These are phyloP conservation scores for Nymphaea thermarum DNA, from an alignment of 164 flowering plant species.

Conservation along the genomic window DNA sequence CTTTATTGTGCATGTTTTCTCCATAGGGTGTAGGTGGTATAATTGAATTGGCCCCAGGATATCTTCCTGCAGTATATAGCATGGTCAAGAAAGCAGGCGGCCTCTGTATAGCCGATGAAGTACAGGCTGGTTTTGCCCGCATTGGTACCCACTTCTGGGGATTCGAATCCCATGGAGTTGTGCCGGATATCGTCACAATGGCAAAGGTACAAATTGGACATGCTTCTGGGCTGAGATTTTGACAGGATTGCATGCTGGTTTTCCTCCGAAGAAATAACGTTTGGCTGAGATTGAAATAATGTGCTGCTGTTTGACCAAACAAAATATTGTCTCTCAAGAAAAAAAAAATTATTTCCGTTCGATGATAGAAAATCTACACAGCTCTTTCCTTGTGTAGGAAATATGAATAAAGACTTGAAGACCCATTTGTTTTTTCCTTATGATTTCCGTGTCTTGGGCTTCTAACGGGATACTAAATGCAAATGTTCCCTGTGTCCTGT, in stretches of 20 bases:
- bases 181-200: conserved; percentile 97
- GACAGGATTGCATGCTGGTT: neutral
- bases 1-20: neutral
- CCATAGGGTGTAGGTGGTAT: conserved; percentile 91
- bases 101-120: conserved; percentile 87
- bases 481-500: neutral
- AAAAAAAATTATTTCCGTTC: neutral
- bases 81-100: conserved; percentile 79
- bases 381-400: neutral
- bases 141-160: conserved; percentile 94
- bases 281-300: too few relatives aligned
- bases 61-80: conserved; percentile 61
- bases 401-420: neutral
- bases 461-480: neutral
- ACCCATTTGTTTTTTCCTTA: neutral
- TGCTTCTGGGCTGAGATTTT: neutral
- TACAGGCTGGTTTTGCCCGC: conserved; percentile 84
- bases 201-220: conserved; percentile 50
- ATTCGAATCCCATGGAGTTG: conserved; percentile 80
- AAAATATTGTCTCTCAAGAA: too few relatives aligned
- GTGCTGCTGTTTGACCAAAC: too few relatives aligned
- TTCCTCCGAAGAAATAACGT: neutral
- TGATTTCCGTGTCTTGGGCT: neutral
- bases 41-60: conserved; percentile 82
- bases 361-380: neutral